A percentile compares a stretch with the other conserved stretches of the same genome.
These are phyloP conservation scores for Geranomyces variabilis DNA, from an alignment of 192 early-diverging fungal species.

Conservation along the genomic window DNA sequence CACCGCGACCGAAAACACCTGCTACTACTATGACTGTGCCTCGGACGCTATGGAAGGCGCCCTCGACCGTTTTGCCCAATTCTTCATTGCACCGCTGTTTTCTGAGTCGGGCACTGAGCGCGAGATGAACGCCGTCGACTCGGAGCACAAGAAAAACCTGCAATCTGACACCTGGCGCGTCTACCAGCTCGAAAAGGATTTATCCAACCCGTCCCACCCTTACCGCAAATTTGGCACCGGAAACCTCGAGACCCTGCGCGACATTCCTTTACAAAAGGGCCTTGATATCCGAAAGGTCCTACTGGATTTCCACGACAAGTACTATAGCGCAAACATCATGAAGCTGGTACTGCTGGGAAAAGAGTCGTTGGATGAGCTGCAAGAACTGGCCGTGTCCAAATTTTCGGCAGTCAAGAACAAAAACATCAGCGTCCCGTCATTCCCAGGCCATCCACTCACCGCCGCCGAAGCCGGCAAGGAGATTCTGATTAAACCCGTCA, in stretches of 20 bases:
- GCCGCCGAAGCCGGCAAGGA: slow-evolving; percentile 69
- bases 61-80: slow-evolving; percentile 73
- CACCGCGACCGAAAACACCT: slow-evolving; percentile 49
- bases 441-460: slow-evolving; percentile 76
- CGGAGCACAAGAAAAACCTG: slow-evolving; percentile 95
- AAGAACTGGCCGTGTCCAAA: slow-evolving; percentile 78
- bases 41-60: slow-evolving; percentile 67
- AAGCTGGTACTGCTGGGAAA: slow-evolving; percentile 79
- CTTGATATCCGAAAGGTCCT: slow-evolving; percentile 83
- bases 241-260: slow-evolving; percentile 80
- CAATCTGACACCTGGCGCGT: slow-evolving; percentile 89
- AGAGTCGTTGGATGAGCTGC: slow-evolving; percentile 84
- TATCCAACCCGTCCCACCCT: slow-evolving; percentile 78
- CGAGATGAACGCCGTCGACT: slow-evolving; percentile 93
- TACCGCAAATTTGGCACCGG: slow-evolving; percentile 92
- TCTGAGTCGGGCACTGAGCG: slow-evolving; percentile 85
- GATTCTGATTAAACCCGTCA: slow-evolving; percentile 59
- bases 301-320: slow-evolving; percentile 83
- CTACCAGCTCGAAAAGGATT: slow-evolving; percentile 83
- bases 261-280: slow-evolving; percentile 64
- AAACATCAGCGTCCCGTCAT: slow-evolving; percentile 67
- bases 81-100: slow-evolving; percentile 93
- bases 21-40: slow-evolving; percentile 85
- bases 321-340: slow-evolving; percentile 97
- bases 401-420: slow-evolving; percentile 82